Evolutionary conservation across 139 green algal genomes (phyloP), one percentile per base, ranked within the genome.

Genomic region (Choricystis sp.): DNA sequence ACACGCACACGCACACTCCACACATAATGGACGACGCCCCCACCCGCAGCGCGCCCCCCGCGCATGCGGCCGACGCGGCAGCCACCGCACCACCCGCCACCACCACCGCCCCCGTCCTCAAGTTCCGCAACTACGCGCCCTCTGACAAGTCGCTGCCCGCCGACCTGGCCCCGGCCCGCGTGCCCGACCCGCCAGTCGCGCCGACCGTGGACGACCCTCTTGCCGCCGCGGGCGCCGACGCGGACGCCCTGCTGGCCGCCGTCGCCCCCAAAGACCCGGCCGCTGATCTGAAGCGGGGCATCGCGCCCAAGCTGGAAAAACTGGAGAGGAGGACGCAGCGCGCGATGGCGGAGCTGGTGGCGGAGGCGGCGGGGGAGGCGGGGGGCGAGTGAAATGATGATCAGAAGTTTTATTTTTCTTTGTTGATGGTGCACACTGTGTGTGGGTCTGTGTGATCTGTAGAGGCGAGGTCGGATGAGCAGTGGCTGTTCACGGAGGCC

Each of bases 251-350:
- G 28, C 57, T 72, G 14, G 26, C 67, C 2, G 85, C 78, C 62
- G 76, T 88, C 3, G 84, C 82, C 0, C 82, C 80, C 28, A 89
- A 88, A 72, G 87, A 89, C 66, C 71, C 80, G 26, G 87, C 89
- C 63, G 88, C 77, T 77, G 85, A 89, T 69, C 59, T 92, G 31
- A 84, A 86, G 62, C 70, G 85, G 0, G 82, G 89, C 31, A 69
- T 89, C 28, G 74, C 79, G 57, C 74, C 74, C 22, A 78, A 83
- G 65, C 69, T 91, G 25, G 79, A 79, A 25, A 86, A 85, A 62
- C 71, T 91, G 58, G 84, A 91, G 66, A 72, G 82, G 26, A 65
- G 79, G 0, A 91, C 82, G 26, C 77, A 86, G 66, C 66, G 81
- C 0, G 84, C 84, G 22, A 77, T 91, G 28, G 64, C 89, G 14